A percentile compares a stretch with the other conserved stretches of the same genome.
These are phyloP conservation scores for Claviceps maximensis DNA, from an alignment of 2,329 filamentous ascomycete genomes.

Conservation along the genomic window DNA sequence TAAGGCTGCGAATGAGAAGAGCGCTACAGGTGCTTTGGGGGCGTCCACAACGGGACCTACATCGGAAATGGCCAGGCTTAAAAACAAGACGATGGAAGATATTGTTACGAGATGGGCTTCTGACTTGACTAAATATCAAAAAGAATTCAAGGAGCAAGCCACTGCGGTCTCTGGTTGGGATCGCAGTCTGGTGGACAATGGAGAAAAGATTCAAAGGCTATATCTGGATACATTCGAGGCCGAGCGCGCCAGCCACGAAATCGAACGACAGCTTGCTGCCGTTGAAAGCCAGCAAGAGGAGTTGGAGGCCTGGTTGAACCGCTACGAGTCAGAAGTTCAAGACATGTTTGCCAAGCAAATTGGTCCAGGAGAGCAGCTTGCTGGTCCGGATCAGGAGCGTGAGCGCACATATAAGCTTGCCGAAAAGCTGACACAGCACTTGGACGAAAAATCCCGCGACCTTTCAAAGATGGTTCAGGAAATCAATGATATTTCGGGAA, in stretches of 20 bases:
- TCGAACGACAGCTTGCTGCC: constrained; percentile 77
- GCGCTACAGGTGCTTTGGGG: constrained; percentile 34
- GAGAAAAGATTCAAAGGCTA: constrained; percentile 85
- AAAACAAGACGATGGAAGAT: constrained; percentile 99
- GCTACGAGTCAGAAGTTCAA: constrained; percentile 85
- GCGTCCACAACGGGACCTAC: constrained; percentile 69
- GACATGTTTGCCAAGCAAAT: constrained; percentile 72
- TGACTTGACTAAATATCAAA: constrained; percentile 89
- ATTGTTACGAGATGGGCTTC: constrained; percentile 96
- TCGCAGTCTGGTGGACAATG: constrained; percentile 81
- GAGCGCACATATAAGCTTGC: constrained; percentile 94
- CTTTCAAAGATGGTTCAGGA: constrained; percentile 95
- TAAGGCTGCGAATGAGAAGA: constrained; percentile 17
- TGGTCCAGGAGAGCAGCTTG: constrained; percentile 60
- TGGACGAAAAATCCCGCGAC: constrained; percentile 90
- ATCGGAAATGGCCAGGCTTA: constrained; percentile 77
- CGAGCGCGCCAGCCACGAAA: constrained; percentile 81
- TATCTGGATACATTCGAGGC: constrained; percentile 89
- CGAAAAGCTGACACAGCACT: constrained; percentile 77
- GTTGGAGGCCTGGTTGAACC: constrained; percentile 73
- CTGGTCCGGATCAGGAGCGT: constrained; percentile 87
- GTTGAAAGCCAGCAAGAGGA: constrained; percentile 93
- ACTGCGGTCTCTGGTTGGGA: constrained; percentile 84
- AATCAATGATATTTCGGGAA: constrained; percentile 86
- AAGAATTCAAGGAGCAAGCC: constrained; percentile 87